Percentiles rank a stretch among this genome's conserved stretches.
Conservation (phyloP, 345 rosid species). For the Euphorbia peplus region DNA sequence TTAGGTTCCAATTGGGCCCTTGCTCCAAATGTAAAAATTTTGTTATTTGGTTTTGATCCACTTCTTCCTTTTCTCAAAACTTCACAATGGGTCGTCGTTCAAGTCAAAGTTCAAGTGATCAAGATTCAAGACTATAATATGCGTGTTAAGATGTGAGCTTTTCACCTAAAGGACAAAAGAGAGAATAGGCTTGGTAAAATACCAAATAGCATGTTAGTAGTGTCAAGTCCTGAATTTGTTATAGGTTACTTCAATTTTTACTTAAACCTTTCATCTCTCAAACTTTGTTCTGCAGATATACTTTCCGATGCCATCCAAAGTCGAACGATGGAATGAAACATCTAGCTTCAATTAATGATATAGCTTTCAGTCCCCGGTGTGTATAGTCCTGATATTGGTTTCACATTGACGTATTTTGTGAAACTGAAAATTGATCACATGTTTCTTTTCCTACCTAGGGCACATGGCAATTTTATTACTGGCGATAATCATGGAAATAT, state of each 20-base stretch:
- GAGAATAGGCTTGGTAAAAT: neutral
- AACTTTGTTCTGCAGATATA: slow-evolving; percentile 45
- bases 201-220: neutral
- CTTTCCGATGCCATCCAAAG: slow-evolving; percentile 76
- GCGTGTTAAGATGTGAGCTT: neutral
- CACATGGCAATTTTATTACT: slow-evolving; percentile 55
- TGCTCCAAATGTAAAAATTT: neutral
- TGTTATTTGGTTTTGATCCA: no score
- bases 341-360: slow-evolving; percentile 59
- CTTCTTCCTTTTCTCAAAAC: neutral
- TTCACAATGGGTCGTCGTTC: neutral
- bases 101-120: neutral
- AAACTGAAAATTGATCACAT: slow-evolving; percentile 10
- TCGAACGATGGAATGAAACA: slow-evolving; percentile 53
- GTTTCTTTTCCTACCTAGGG: slow-evolving; percentile 38
- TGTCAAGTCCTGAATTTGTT: neutral
- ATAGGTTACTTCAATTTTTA: neutral
- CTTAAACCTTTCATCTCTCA: neutral
- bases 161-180: neutral
- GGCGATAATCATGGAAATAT: slow-evolving; percentile 78
- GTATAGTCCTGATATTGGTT: slow-evolving; percentile 27
- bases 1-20: neutral
- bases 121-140: neutral
- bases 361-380: slow-evolving; percentile 62
- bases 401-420: slow-evolving; percentile 1